A percentile compares a stretch with the other conserved stretches of the same genome.
phyloP scores from a whole-genome alignment of 2,329 filamentous ascomycete genomes.

The Aulographum hederae region DNA sequence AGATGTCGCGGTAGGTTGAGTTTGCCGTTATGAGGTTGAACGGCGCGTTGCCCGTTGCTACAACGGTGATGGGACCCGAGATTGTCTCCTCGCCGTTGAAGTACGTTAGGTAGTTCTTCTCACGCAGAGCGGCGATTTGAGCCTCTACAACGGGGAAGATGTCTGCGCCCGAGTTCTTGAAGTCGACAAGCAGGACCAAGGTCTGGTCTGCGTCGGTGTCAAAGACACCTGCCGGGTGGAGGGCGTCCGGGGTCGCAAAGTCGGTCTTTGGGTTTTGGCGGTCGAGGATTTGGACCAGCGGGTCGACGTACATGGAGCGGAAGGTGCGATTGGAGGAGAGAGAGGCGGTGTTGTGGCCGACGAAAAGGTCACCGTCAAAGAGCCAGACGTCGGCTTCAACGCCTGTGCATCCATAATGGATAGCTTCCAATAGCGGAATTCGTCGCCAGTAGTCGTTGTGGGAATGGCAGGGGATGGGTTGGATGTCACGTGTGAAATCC shows the following conservation, averaged over 20 bases:
- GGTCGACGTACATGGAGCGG: conserved; percentile 32
- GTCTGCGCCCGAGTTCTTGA: conserved; percentile 19
- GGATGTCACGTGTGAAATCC: conserved; percentile 30
- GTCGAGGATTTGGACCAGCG: conserved; percentile 29
- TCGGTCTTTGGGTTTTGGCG: conserved; percentile 24
- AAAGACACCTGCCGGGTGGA: conserved; percentile 30
- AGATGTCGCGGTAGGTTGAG: conserved; percentile 31
- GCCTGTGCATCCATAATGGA: conserved; percentile 33
- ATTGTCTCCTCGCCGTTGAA: conserved; percentile 26
- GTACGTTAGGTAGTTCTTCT: conserved; percentile 30
- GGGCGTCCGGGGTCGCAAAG: conserved; percentile 11
- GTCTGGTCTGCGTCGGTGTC: conserved; percentile 28
- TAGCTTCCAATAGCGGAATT: conserved; percentile 35
- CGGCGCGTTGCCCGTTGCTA: conserved; percentile 34
- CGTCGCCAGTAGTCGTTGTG: conserved; percentile 42
- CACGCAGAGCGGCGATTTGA: conserved; percentile 28
- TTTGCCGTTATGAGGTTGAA: conserved; percentile 28
- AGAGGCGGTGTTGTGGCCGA: conserved; percentile 32
- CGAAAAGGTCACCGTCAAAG: conserved; percentile 32
- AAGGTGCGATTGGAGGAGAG: conserved; percentile 30
- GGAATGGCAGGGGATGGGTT: conserved; percentile 33
- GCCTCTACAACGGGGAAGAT: conserved; percentile 18
- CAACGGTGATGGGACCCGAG: conserved; percentile 29
- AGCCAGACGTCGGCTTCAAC: conserved; percentile 41
- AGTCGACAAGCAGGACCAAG: conserved; percentile 35